Base-by-base conservation (phyloP, 257 asterid genomes). In the Echites panduratus region DNA sequence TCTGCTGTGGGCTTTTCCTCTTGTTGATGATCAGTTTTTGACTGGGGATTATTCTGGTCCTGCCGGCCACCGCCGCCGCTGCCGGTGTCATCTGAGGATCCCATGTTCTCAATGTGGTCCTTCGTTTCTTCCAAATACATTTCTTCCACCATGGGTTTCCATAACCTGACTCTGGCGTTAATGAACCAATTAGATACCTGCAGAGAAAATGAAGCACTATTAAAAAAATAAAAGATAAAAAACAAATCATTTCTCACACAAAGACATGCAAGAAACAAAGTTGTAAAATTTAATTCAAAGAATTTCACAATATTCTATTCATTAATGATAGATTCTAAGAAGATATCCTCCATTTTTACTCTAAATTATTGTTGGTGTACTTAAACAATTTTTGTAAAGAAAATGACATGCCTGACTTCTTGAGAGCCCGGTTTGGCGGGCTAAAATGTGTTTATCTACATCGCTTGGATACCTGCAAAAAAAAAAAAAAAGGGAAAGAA, bases 71-170 rank as follows among this genome's bases (percentile, higher is more conserved):
- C n/a, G n/a, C n/a, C n/a, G n/a, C n/a, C n/a, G n/a, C n/a, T n/a
- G n/a, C n/a, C n/a, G n/a, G n/a, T n/a, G n/a, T n/a, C n/a, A n/a
- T n/a, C 77, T 17, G 58, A 48, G 27, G 75, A 71, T 53, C 73
- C 77, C 32, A 64, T 49, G 45, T 67, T 86, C 17, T 86, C 87
- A 2, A 71, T 67, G 47, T 88, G n/a, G n/a, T n/a, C 98, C 58
- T 93, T 93, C 0, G 76, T 82, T 83, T 94, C 99, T 73, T 94
- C 96, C 12, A 84, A 40, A 75, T 94, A 94, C 98, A 94, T 94
- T 77, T 94, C 97, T 77, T 94, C 98, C 71, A 94, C 97, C 98
- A 94, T 94, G n/a, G 98, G 98, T 44, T 94, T 94, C 98, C 98
- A 94, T 32, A 94, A 81, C 83, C 98, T 86, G 69, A 94, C 97